phyloP scores from a whole-genome alignment of 768 basidiomycete genomes.

The Xerocomellus chrysenteron region DNA sequence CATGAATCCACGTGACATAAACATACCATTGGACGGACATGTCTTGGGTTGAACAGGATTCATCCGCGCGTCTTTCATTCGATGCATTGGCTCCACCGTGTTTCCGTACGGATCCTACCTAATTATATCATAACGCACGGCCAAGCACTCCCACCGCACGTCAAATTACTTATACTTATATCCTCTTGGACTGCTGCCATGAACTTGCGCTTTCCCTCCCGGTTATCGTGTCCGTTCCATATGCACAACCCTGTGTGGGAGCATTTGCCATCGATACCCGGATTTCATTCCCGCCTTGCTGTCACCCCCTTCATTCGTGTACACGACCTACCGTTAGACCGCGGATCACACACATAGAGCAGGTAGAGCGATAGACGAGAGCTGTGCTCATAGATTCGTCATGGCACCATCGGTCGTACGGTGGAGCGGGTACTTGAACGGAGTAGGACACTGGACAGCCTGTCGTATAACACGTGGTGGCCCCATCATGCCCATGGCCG shows the following conservation, averaged over 20 bases:
- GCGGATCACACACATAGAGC: background rate
- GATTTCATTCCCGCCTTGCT: conserved; percentile 22
- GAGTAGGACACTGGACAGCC: background rate
- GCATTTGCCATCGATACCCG: background rate
- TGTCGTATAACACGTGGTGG: background rate
- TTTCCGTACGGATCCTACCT: conserved; percentile 4
- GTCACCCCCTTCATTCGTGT: background rate
- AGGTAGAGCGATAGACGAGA: background rate
- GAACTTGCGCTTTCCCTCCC: background rate
- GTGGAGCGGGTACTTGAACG: background rate
- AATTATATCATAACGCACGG: conserved; percentile 18
- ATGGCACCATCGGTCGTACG: background rate
- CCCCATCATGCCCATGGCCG: background rate
- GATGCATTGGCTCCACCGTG: background rate
- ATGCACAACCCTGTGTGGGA: background rate
- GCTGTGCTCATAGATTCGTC: background rate
- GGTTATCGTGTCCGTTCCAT: background rate
- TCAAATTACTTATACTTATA: background rate
- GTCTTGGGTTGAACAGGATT: conserved; percentile 4
- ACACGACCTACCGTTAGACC: background rate
- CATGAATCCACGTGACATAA: background rate
- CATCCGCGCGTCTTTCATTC: background rate
- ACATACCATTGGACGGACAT: conserved; percentile 12
- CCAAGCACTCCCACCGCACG: background rate
- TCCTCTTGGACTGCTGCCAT: conserved; percentile 12